A percentile compares a stretch with the other conserved stretches of the same genome.
These are phyloP conservation scores for Chrysoporthe deuterocubensis DNA, from an alignment of 2,329 filamentous ascomycete genomes.

Conservation along the genomic window DNA sequence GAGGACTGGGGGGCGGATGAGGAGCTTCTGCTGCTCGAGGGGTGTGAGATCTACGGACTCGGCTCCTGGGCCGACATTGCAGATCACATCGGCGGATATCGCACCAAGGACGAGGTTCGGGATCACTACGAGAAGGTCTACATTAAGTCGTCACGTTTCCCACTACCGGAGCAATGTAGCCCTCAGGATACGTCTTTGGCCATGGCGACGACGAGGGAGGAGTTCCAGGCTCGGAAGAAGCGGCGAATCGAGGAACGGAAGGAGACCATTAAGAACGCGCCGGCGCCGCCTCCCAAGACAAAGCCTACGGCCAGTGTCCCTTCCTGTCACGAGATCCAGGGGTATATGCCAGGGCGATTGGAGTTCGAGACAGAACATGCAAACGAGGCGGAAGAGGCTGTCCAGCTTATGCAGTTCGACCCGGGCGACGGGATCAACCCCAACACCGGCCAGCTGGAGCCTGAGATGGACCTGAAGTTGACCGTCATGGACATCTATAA, in stretches of 20 bases:
- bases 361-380: conserved; percentile 98
- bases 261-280: conserved; percentile 81
- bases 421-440: conserved; percentile 92
- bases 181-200: conserved; percentile 79
- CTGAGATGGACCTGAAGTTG: conserved; percentile 96
- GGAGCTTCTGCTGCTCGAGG: conserved; percentile 89
- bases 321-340: conserved; percentile 95
- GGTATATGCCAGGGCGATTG: conserved; percentile 95
- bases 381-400: conserved; percentile 97
- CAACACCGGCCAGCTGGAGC: conserved; percentile 81
- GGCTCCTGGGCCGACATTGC: conserved; percentile 98
- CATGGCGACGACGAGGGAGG: conserved; percentile 81
- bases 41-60: conserved; percentile 92
- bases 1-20: conserved; percentile 97
- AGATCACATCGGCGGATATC: conserved; percentile 95
- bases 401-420: conserved; percentile 98
- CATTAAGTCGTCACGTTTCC: conserved; percentile 81
- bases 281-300: conserved; percentile 84
- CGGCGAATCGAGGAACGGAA: conserved; percentile 89
- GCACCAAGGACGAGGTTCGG: conserved; percentile 91
- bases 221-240: conserved; percentile 94
- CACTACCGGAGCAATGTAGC: conserved; percentile 83
- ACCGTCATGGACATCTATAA: conserved; percentile 99
- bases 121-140: conserved; percentile 93
- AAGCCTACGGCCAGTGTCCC: conserved; percentile 96